phyloP scores from a whole-genome alignment of 441 rosid species.

The Populus tomentosa region DNA sequence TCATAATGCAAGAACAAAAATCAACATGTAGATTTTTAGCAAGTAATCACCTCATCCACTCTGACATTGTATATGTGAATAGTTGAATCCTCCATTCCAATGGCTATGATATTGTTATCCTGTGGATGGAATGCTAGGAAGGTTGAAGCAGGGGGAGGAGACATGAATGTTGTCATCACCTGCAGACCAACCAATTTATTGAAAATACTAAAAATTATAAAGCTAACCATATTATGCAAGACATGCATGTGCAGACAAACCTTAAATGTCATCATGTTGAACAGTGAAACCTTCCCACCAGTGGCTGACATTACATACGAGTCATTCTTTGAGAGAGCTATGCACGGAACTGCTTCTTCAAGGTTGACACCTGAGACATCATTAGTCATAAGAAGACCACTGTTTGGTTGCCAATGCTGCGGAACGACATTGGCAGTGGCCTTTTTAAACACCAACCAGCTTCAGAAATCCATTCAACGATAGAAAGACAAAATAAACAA shows the following conservation, averaged over 20 bases:
- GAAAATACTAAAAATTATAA: constrained; percentile 1
- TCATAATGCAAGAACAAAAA: constrained; percentile 1
- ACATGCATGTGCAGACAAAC: constrained; percentile 19
- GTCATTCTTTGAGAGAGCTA: constrained; percentile 88
- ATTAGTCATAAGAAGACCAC: constrained; percentile 89
- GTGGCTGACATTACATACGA: constrained; percentile 91
- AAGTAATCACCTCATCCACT: constrained; percentile 70
- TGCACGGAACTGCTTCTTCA: constrained; percentile 87
- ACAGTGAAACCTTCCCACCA: constrained; percentile 85
- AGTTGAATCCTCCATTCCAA: constrained; percentile 95
- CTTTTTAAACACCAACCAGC: constrained; percentile 38
- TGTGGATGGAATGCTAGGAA: constrained; percentile 90
- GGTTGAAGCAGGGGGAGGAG: constrained; percentile 85
- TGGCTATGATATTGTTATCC: constrained; percentile 88
- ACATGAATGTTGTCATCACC: constrained; percentile 94
- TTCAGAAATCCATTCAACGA: constrained; percentile 23
- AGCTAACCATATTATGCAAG: background rate
- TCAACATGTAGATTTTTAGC: background rate
- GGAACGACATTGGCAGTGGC: constrained; percentile 78
- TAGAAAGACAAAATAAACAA: background rate
- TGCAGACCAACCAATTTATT: constrained; percentile 28
- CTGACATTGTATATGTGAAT: constrained; percentile 87
- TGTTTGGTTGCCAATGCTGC: constrained; percentile 88
- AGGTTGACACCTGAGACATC: constrained; percentile 72
- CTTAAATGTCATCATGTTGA: constrained; percentile 92